Evolutionary conservation across 2,329 filamentous ascomycete genomes (phyloP).

Genomic region (Hymenoscyphus albidus): DNA sequence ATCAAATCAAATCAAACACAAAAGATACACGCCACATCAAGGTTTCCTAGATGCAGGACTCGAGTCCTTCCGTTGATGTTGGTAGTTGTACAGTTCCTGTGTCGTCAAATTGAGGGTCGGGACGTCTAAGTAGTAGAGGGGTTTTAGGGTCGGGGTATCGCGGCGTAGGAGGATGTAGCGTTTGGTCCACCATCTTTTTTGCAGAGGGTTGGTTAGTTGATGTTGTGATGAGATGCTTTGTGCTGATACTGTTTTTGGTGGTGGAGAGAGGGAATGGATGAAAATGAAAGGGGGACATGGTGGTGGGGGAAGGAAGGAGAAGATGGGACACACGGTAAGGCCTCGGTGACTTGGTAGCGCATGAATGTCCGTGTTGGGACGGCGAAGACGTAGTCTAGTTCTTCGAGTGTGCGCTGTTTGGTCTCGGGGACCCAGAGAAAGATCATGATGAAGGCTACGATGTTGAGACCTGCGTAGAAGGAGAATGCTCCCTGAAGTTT

Average conservation of each 20-base stretch:
- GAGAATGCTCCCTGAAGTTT: slow-evolving; percentile 48
- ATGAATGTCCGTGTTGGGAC: slow-evolving; percentile 26
- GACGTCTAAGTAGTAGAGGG: slow-evolving; percentile 47
- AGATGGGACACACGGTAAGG: slow-evolving; percentile 20
- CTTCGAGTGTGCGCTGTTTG: slow-evolving; percentile 40
- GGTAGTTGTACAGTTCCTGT: background rate
- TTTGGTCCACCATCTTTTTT: slow-evolving; percentile 17
- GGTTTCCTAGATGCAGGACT: background rate
- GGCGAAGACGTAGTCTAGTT: slow-evolving; percentile 44
- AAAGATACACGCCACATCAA: background rate
- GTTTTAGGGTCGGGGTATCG: slow-evolving; percentile 41
- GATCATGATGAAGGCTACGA: slow-evolving; percentile 51
- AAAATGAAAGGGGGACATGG: background rate
- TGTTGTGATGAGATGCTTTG: background rate
- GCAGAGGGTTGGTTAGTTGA: background rate
- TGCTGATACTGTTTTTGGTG: background rate
- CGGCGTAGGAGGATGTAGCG: slow-evolving; percentile 31
- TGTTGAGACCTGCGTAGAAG: slow-evolving; percentile 51
- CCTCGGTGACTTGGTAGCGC: slow-evolving; percentile 22
- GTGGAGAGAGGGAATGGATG: no score
- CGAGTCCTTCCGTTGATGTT: background rate
- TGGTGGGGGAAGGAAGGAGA: background rate
- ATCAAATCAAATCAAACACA: no score
- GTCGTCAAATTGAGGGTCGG: background rate
- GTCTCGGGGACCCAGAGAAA: slow-evolving; percentile 53